A percentile compares a stretch with the other conserved stretches of the same genome.
Conservation (phyloP, 352 stramenopile genomes). For the Phytopythium mirpurense region DNA sequence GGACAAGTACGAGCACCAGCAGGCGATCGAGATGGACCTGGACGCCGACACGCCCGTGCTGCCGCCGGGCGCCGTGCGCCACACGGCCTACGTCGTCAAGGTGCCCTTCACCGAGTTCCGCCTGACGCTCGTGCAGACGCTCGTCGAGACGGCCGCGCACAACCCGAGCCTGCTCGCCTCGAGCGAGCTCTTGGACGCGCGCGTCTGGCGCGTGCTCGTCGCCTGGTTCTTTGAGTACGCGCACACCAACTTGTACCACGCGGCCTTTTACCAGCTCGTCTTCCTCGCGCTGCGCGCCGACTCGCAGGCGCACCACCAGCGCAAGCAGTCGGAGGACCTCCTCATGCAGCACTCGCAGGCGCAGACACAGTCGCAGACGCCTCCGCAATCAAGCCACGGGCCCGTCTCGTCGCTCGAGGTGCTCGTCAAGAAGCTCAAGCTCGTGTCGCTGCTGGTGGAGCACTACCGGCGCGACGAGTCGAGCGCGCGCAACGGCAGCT, state of each 20-base stretch:
- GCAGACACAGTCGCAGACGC: background rate
- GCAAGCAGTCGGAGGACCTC: slow-evolving; percentile 4
- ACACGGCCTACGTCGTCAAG: slow-evolving; percentile 87
- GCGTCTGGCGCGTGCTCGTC: slow-evolving; percentile 85
- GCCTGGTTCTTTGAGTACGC: slow-evolving; percentile 91
- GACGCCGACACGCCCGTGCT: slow-evolving; percentile 47
- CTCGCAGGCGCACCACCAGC: slow-evolving; percentile 36
- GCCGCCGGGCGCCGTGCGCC: slow-evolving; percentile 58
- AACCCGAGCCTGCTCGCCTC: slow-evolving; percentile 52
- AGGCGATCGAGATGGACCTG: slow-evolving; percentile 72
- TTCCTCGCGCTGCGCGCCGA: slow-evolving; percentile 86
- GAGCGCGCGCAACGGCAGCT: slow-evolving; percentile 35
- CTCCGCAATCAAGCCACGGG: too few relatives aligned
- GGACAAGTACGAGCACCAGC: slow-evolving; percentile 73
- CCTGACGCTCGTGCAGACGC: slow-evolving; percentile 73
- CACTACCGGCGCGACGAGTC: slow-evolving; percentile 62
- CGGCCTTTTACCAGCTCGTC: slow-evolving; percentile 86
- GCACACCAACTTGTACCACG: slow-evolving; percentile 90
- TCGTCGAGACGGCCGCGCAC: slow-evolving; percentile 83
- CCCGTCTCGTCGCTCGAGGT: slow-evolving; percentile 71
- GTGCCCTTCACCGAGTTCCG: slow-evolving; percentile 88
- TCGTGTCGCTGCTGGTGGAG: slow-evolving; percentile 81
- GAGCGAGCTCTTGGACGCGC: slow-evolving; percentile 64
- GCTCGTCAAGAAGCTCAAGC: slow-evolving; percentile 84
- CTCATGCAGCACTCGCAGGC: too few relatives aligned